Conservation (phyloP, 805 yeast species). For the Cyberlindnera mississippiensis region DNA sequence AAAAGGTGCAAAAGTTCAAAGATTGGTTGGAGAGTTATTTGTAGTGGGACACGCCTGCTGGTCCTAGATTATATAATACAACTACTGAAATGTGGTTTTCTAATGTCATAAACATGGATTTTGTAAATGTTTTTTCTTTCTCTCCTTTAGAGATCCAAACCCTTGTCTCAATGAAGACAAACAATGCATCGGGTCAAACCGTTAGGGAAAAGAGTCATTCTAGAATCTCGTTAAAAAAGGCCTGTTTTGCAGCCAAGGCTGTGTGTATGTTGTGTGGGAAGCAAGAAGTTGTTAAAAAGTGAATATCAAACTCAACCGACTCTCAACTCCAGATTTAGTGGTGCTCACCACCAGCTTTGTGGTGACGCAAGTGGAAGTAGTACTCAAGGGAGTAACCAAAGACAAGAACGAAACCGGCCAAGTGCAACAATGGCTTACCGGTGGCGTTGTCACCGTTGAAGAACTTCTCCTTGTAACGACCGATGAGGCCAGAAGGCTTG, state of each 20-base stretch:
- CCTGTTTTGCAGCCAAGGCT: neutral
- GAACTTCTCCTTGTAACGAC: conserved; percentile 81
- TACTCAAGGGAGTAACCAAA: conserved; percentile 91
- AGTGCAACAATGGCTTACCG: conserved; percentile 79
- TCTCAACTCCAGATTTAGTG: conserved; percentile 19
- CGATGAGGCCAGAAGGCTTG: conserved; percentile 64
- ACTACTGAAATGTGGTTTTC: neutral
- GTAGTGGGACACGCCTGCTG: too few species aligned
- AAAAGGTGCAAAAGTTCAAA: conserved; percentile 3
- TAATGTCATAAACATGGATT: conserved; percentile 11
- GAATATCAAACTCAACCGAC: conserved; percentile 10
- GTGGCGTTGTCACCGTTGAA: conserved; percentile 80
- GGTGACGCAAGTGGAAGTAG: conserved; percentile 79
- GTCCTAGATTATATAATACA: too few species aligned
- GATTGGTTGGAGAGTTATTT: conserved; percentile 9
- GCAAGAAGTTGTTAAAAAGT: neutral
- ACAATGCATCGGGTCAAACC: too few species aligned
- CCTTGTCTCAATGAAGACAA: neutral
- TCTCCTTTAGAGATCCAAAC: neutral
- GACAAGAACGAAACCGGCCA: conserved; percentile 60
- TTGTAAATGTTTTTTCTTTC: conserved; percentile 1
- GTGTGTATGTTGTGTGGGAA: too few species aligned
- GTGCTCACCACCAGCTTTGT: conserved; percentile 45
- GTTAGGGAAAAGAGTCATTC: conserved; percentile 1
- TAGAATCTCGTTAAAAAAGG: conserved; percentile 3